A percentile compares a stretch with the other conserved stretches of the same genome.
phyloP scores from a whole-genome alignment of 331 rosid genomes.

The Spiraea crenata region DNA sequence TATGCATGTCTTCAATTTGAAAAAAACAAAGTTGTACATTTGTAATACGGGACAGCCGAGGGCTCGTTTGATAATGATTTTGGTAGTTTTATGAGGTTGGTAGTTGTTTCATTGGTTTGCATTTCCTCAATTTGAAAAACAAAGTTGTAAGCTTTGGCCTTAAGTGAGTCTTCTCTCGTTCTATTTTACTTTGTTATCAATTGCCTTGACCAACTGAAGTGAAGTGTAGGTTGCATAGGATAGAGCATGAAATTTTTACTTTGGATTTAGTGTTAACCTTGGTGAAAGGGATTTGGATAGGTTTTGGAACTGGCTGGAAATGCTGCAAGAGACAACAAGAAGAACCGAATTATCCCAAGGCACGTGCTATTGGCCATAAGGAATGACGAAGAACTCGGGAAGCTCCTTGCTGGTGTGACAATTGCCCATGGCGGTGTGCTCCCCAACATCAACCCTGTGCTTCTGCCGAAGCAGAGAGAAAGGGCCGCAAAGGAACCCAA shows the following conservation, averaged over 20 bases:
- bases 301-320: slow-evolving; percentile 52
- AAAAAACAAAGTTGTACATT: too few species aligned
- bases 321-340: slow-evolving; percentile 54
- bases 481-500: slow-evolving; percentile 34
- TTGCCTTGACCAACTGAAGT: neutral
- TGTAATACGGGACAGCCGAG: too few species aligned
- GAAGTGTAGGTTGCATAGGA: neutral
- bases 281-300: slow-evolving; percentile 9
- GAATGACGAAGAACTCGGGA: slow-evolving; percentile 53
- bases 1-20: too few species aligned
- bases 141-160: neutral
- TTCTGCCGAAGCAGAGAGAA: slow-evolving; percentile 34
- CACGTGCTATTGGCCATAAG: slow-evolving; percentile 45
- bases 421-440: slow-evolving; percentile 49
- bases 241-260: neutral
- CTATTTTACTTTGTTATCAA: neutral
- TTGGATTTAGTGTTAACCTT: neutral
- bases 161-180: neutral
- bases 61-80: too few species aligned
- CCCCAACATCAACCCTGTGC: slow-evolving; percentile 46
- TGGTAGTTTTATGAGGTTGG: too few species aligned
- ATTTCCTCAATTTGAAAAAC: neutral
- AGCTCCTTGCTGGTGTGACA: slow-evolving; percentile 52
- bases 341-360: slow-evolving; percentile 45
- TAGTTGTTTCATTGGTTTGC: neutral